These are phyloP conservation scores for Psilocybe subaeruginosa DNA, from an alignment of 768 basidiomycete genomes.

Conservation along the genomic window DNA sequence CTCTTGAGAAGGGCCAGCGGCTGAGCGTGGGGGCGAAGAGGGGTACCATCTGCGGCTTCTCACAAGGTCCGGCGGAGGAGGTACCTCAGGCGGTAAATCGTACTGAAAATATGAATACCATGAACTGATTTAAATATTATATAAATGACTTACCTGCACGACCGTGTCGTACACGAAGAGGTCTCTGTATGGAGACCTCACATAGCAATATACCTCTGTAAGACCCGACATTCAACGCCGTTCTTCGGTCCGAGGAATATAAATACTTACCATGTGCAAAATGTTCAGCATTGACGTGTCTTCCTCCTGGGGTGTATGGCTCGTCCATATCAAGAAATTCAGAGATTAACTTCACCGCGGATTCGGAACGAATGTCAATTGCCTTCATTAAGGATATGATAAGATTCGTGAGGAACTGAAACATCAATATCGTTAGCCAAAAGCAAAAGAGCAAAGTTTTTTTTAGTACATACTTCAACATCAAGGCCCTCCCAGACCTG, in stretches of 20 bases:
- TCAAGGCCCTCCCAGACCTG: constrained; percentile 90
- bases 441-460: constrained; percentile 8
- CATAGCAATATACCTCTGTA: constrained; percentile 85
- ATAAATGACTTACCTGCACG: constrained; percentile 63
- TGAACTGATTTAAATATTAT: background rate
- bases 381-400: constrained; percentile 90
- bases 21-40: constrained; percentile 27
- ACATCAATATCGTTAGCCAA: constrained; percentile 7
- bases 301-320: constrained; percentile 55
- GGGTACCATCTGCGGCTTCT: constrained; percentile 32
- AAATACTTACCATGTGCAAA: constrained; percentile 83
- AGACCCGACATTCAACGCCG: background rate
- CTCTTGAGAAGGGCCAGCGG: constrained; percentile 6
- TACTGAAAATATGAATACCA: constrained; percentile 47
- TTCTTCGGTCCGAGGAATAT: constrained; percentile 6
- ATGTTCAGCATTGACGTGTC: constrained; percentile 82
- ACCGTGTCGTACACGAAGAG: constrained; percentile 79
- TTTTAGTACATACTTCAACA: constrained; percentile 64
- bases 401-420: constrained; percentile 88
- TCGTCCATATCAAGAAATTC: constrained; percentile 87
- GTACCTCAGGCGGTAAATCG: constrained; percentile 48
- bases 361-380: constrained; percentile 90
- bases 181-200: constrained; percentile 88
- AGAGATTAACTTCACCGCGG: constrained; percentile 79
- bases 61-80: constrained; percentile 37